Percentiles rank a stretch among this genome's conserved stretches.
phyloP scores from a whole-genome alignment of 176 grass and related monocot species.

The Poa pratensis region DNA sequence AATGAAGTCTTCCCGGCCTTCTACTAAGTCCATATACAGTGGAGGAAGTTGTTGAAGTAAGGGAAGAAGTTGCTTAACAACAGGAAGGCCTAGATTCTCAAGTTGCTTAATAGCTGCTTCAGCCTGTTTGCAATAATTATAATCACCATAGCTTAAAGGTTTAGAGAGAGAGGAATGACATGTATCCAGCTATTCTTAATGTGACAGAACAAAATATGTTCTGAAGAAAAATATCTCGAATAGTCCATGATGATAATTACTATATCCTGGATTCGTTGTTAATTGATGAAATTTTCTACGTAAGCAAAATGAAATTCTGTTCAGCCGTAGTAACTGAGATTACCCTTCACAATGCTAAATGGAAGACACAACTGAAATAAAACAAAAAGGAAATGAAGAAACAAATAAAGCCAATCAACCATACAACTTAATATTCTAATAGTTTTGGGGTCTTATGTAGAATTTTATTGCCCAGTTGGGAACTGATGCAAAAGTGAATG shows the following conservation, averaged over 20 bases:
- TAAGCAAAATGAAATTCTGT: constrained; percentile 4
- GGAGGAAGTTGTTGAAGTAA: constrained; percentile 96
- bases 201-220: constrained; percentile 10
- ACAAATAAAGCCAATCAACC: background rate
- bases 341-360: background rate
- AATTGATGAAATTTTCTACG: background rate
- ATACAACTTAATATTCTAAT: background rate
- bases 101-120: constrained; percentile 95
- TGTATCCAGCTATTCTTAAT: constrained; percentile 2
- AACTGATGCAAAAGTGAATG: background rate
- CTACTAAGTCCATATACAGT: constrained; percentile 88
- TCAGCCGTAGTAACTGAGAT: background rate
- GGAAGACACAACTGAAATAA: background rate
- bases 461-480: background rate
- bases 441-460: background rate
- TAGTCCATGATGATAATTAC: background rate
- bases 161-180: background rate
- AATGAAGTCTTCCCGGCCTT: constrained; percentile 93
- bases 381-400: constrained; percentile 9
- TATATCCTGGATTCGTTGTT: background rate
- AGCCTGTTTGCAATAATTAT: constrained; percentile 58
- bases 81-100: constrained; percentile 84
- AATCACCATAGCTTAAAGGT: constrained; percentile 19
- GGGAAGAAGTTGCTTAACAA: constrained; percentile 91
- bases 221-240: background rate